phyloP scores from a whole-genome alignment of 2,329 filamentous ascomycete genomes.

The Cladobotryum protrusum region DNA sequence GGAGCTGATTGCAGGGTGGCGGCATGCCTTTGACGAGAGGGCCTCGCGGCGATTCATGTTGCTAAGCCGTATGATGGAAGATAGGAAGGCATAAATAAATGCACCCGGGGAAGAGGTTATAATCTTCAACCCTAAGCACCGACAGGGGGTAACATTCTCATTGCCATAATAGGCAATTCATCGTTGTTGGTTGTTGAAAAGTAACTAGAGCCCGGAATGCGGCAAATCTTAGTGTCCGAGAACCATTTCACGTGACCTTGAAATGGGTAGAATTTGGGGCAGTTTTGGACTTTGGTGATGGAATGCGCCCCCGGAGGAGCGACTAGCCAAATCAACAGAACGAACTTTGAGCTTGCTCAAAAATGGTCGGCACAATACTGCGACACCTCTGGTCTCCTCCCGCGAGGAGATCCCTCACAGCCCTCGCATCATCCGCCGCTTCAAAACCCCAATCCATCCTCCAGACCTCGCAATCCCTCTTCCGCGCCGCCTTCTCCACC shows the following conservation, averaged over 20 bases:
- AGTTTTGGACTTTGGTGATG: not conserved
- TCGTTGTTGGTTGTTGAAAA: too few species aligned
- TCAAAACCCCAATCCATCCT: conserved; percentile 15
- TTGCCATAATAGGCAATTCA: too few species aligned
- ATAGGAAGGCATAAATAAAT: too few species aligned
- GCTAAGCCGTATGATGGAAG: too few species aligned
- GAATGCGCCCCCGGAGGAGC: not conserved
- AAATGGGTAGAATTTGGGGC: not conserved
- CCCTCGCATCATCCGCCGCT: conserved; percentile 15
- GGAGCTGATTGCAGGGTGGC: too few species aligned
- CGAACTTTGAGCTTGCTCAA: conserved; percentile 13
- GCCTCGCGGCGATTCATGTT: too few species aligned
- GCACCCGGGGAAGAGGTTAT: too few species aligned
- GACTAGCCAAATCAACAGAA: not conserved
- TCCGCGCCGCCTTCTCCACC: conserved; percentile 35
- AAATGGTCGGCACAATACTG: conserved; percentile 31
- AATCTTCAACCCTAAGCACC: too few species aligned
- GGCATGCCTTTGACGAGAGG: too few species aligned
- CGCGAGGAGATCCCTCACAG: conserved; percentile 21
- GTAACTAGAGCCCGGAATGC: conserved; percentile 11
- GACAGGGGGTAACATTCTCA: too few species aligned
- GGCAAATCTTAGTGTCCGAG: conserved; percentile 7
- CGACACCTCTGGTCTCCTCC: conserved; percentile 30
- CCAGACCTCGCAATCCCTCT: conserved; percentile 25
- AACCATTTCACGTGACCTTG: not conserved